A percentile compares a stretch with the other conserved stretches of the same genome.
phyloP scores from a whole-genome alignment of 2,329 filamentous ascomycete species.

The Neophaeococcomyces aloes region DNA sequence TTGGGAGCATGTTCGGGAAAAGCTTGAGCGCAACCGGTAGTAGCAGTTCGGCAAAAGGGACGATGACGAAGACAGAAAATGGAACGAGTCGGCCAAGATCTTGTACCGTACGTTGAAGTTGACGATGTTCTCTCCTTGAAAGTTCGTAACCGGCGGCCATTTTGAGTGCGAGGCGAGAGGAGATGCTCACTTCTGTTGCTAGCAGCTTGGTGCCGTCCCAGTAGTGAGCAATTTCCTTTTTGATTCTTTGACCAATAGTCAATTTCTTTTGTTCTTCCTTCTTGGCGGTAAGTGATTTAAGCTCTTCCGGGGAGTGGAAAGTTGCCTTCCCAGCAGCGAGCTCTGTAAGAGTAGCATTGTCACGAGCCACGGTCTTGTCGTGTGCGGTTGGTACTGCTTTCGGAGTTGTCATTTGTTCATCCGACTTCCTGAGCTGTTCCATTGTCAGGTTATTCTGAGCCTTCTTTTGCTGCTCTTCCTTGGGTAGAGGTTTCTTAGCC shows the following conservation, averaged over 20 bases:
- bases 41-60: conserved; percentile 88
- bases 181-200: conserved; percentile 85
- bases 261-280: conserved; percentile 73
- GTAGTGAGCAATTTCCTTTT: conserved; percentile 87
- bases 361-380: conserved; percentile 39
- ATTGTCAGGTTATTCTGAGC: conserved; percentile 15
- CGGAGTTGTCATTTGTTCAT: conserved; percentile 31
- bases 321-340: conserved; percentile 51
- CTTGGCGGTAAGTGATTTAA: conserved; percentile 49
- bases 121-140: conserved; percentile 81
- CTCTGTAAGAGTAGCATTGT: conserved; percentile 47
- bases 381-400: conserved; percentile 29
- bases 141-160: conserved; percentile 98
- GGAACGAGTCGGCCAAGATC: conserved; percentile 87
- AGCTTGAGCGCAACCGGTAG: conserved; percentile 75
- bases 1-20: conserved; percentile 94
- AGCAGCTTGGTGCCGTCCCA: conserved; percentile 97
- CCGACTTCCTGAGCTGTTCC: conserved; percentile 18
- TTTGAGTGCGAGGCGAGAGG: conserved; percentile 79
- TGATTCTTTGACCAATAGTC: conserved; percentile 83
- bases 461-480: conserved; percentile 35
- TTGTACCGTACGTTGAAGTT: conserved; percentile 81
- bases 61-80: conserved; percentile 93
- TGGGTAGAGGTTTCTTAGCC: conserved; percentile 71
- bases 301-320: conserved; percentile 32